Evolutionary conservation across 1,284 basidiomycete genomes (phyloP).

Genomic region (Kalmanozyma brasiliensis): DNA sequence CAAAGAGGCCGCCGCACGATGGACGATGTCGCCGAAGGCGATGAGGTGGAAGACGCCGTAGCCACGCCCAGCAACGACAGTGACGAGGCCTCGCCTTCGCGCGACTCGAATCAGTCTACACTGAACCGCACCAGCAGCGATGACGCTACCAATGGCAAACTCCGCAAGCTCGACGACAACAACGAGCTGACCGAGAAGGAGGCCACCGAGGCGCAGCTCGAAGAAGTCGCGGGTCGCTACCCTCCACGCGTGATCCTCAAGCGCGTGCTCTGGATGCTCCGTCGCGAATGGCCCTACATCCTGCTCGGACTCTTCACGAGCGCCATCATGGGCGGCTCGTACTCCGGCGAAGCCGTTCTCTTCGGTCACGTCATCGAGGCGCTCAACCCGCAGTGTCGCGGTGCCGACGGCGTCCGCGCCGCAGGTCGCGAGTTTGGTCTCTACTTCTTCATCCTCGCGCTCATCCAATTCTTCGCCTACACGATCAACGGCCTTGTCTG

Average conservation of each 20-base stretch:
- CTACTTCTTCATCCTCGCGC: conserved; percentile 57
- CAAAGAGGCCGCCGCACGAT: conserved; percentile 13
- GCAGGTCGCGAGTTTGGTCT: conserved; percentile 49
- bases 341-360: conserved; percentile 58
- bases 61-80: not conserved
- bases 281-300: conserved; percentile 47
- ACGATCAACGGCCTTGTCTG: conserved; percentile 56
- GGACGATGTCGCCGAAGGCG: conserved; percentile 35
- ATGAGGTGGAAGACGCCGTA: conserved; percentile 16
- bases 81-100: conserved; percentile 11
- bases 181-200: conserved; percentile 18
- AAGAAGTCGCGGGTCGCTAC: conserved; percentile 6
- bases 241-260: conserved; percentile 28
- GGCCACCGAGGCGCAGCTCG: conserved; percentile 8
- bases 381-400: conserved; percentile 62
- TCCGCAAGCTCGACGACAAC: not conserved
- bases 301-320: conserved; percentile 47
- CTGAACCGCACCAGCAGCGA: conserved; percentile 7
- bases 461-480: conserved; percentile 56
- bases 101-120: conserved; percentile 12
- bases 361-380: conserved; percentile 62
- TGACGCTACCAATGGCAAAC: conserved; percentile 1
- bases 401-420: conserved; percentile 30
- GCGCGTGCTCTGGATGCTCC: conserved; percentile 42
- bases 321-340: conserved; percentile 58